Evolutionary conservation across 2,329 filamentous ascomycete species (phyloP), one percentile per base, ranked within the genome.

Genomic region (Dothistroma pini): DNA sequence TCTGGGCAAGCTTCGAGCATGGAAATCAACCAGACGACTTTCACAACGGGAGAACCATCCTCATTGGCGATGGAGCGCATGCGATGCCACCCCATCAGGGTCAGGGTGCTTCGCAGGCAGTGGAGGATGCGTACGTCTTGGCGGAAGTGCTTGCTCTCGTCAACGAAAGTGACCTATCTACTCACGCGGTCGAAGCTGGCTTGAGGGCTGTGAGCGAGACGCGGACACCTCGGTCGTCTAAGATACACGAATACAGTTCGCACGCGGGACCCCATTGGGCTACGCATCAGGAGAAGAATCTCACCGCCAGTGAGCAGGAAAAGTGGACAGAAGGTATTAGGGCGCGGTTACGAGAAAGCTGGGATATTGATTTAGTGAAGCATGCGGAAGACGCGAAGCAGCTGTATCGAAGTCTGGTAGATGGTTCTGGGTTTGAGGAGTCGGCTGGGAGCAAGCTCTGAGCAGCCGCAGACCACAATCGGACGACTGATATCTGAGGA

Each of bases 41-140:
- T 31, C 41, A 77, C 38, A 81, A 83, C 65, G 75, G 73, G 12
- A 77, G 73, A 32, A 81, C 82, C 0, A 85, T 83, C 53, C 72
- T 90, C 0, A 72, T 90, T 4, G 88, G 88, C 2, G 88, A 90
- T 70, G 87, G 87, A 32, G 86, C 80, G 2, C 86, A 89, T 69
- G 85, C 86, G 1, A 81, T 83, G 76, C 67, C 88, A 80, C 86
- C 86, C 0, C 82, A 89, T 69, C 86, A 89, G 70, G 86, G 83
- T 1, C 78, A 82, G 0, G 84, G 84, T 6, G 84, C 83, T 1
- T 81, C 81, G 2, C 80, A 82, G 67, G 83, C 82, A 9, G 78
- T 86, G 57, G 84, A 86, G 70, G 84, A 86, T 63, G 79, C 78
- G 0, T 77, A 81, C 31, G 72, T 81, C 0, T 53, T 70, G 2